These are phyloP conservation scores for Cytospora mali DNA, from an alignment of 2,329 filamentous ascomycete genomes.

Conservation along the genomic window DNA sequence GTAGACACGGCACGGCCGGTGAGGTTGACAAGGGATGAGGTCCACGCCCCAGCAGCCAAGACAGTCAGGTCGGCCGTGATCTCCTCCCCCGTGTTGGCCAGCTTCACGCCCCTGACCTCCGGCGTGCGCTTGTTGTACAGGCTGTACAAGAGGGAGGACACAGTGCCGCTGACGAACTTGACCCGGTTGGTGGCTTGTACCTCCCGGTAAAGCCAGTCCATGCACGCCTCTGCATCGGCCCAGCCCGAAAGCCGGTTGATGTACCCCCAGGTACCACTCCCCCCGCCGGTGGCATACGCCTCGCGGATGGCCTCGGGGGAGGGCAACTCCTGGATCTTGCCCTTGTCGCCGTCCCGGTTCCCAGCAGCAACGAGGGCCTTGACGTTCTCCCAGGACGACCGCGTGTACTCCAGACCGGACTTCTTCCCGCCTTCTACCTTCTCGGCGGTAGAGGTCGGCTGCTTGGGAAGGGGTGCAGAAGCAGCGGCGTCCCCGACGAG, in stretches of 20 bases:
- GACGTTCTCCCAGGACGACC: constrained; percentile 64
- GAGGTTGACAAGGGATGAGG: constrained; percentile 74
- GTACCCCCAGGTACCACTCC: constrained; percentile 69
- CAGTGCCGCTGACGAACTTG: constrained; percentile 55
- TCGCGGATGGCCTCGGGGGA: constrained; percentile 47
- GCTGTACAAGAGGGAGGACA: constrained; percentile 45
- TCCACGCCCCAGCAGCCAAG: constrained; percentile 88
- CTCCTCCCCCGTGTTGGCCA: constrained; percentile 39
- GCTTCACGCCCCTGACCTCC: constrained; percentile 56
- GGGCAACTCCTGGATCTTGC: constrained; percentile 49
- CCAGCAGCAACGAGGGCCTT: constrained; percentile 46
- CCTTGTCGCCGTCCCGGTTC: constrained; percentile 37
- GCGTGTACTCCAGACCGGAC: constrained; percentile 60
- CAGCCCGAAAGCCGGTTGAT: constrained; percentile 75
- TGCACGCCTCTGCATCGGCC: constrained; percentile 74
- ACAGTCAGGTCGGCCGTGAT: constrained; percentile 66
- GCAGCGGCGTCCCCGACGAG: constrained; percentile 60
- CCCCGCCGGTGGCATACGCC: constrained; percentile 50
- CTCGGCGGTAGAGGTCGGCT: neutral
- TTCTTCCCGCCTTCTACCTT: constrained; percentile 40
- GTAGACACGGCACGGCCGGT: constrained; percentile 76
- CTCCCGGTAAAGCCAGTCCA: constrained; percentile 63
- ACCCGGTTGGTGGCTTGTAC: constrained; percentile 60
- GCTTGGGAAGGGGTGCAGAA: neutral
- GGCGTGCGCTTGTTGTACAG: constrained; percentile 31